Conservation (phyloP, 352 stramenopile genomes). For the Phytophthora meadii region DNA sequence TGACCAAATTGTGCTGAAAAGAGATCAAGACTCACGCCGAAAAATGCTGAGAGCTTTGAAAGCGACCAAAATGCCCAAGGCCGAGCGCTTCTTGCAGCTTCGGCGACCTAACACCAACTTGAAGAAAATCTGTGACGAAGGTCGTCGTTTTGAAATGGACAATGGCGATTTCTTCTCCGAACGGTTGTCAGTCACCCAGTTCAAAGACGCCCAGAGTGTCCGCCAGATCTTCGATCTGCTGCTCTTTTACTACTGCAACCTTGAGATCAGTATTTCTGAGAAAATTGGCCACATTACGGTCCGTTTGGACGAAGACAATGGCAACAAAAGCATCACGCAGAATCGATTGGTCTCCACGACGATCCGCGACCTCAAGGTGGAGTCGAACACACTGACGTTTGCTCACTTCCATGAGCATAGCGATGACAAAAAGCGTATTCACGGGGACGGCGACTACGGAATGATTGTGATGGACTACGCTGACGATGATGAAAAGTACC, state of each 20-base stretch:
- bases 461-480: conserved; percentile 47
- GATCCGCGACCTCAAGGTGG: conserved; percentile 36
- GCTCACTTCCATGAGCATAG: conserved; percentile 34
- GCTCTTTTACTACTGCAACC: conserved; percentile 59
- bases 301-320: conserved; percentile 63
- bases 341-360: conserved; percentile 58
- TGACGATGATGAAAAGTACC: conserved; percentile 50
- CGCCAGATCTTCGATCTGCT: conserved; percentile 61
- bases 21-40: conserved; percentile 19
- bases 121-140: conserved; percentile 35
- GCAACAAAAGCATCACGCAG: conserved; percentile 48
- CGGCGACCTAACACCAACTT: conserved; percentile 28
- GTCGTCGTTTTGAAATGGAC: conserved; percentile 48
- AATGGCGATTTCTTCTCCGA: conserved; percentile 54
- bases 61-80: conserved; percentile 32
- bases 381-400: conserved; percentile 52
- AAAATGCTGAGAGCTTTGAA: conserved; percentile 28
- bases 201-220: conserved; percentile 44
- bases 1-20: conserved; percentile 20
- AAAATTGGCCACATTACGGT: conserved; percentile 61
- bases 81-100: conserved; percentile 31
- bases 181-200: conserved; percentile 54
- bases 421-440: conserved; percentile 16
- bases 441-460: conserved; percentile 41
- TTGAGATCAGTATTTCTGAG: conserved; percentile 73